Base-by-base conservation (phyloP, 139 green algal genomes). In the Edaphochlamys debaryana region DNA sequence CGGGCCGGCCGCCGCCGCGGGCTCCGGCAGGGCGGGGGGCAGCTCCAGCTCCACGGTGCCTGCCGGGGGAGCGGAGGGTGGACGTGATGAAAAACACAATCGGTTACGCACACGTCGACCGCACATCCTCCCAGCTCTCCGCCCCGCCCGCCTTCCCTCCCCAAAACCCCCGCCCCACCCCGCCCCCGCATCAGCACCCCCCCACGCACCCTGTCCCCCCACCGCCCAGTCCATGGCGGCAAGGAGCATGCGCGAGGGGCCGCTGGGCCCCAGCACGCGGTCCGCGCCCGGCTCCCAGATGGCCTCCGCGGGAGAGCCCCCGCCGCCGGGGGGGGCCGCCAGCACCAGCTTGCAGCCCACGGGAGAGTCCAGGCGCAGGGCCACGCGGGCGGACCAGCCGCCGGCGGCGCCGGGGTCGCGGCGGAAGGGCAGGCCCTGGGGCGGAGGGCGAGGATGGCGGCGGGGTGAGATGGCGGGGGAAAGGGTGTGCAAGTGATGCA, bases 321-420 rank as follows among this genome's bases (percentile, higher is more conserved):
- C 27, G 4, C 34, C 32, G 19, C 20, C 67, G 27, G 30, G 42
- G 29, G 8, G 29, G 15, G 60, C 32, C 19, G 32, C 29, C 40
- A 81, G 40, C 75, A 81, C 75, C 58, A 81, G 75, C 75, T 81
- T 81, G n/a, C 29, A 27, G 6, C 41, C 11, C 60, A 81, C 60
- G 17, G 60, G 40, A 6, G 41, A 8, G 38, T 63, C 75, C 29
- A 81, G 62, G 4, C 60, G 60, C 42, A 71, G 1, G n/a, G 60
- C 58, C 6, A 71, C 13, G 6, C 75, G 75, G 13, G 30, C 60
- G 11, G 17, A 36, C 60, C 62, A 81, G 15, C 8, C 40, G 23
- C 60, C 75, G 9, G 30, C 36, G 30, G 4, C 62, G 38, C 58
- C 58, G 15, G 75, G 17, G 30, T 81, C 75, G 15, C 5, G 75